Base-by-base conservation (phyloP, 306 rosid genomes). In the Fagus sylvatica region DNA sequence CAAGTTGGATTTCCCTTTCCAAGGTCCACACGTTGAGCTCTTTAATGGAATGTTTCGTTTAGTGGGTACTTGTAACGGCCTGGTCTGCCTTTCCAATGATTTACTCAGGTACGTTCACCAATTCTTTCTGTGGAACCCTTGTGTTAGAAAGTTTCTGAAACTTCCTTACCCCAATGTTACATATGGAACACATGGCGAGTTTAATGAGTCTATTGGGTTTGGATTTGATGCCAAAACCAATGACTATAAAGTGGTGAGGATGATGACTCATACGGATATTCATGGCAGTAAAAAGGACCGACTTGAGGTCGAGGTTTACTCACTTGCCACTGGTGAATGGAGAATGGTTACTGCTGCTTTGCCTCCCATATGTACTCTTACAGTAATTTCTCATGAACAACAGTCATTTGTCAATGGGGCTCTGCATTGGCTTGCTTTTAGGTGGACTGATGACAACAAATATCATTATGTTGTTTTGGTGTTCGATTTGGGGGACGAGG, bases 181-280 rank as follows among this genome's bases (percentile, higher is more conserved):
- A 5, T 53, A 61, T 22, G 4, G 16, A 19, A 15, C 11, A 34
- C 68, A 61, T 11, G 19, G 40, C 3, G 40, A 13, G 3, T 61
- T 28, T 1, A 0, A 2, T 59, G 59, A 42, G 15, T 8, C 2
- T n/a, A 43, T 78, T 28, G 83, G 57, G 22, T 74, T 83, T 12
- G 83, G 71, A n/a, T 83, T 83, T 32, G 80, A 83, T 71, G 19
- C 78, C 5, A 13, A 2, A 3, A 62, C 22, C 0, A 6, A 32
- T 22, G 83, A 79, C 28, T 79, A 54, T n/a, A 83, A 78, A 64
- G 77, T 83, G 0, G 80, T 83, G 2, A 75, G 87, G 39, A 7
- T 83, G 9, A 37, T 62, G 30, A 75, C 61, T 71, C 70, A 61
- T 76, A 2, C 16, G 3, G 67, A 60, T 30, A 4, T 8, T 16